Evolutionary conservation across 2,329 filamentous ascomycete genomes (phyloP), one percentile per base, ranked within the genome.

Genomic region (Lanzia echinophila): DNA sequence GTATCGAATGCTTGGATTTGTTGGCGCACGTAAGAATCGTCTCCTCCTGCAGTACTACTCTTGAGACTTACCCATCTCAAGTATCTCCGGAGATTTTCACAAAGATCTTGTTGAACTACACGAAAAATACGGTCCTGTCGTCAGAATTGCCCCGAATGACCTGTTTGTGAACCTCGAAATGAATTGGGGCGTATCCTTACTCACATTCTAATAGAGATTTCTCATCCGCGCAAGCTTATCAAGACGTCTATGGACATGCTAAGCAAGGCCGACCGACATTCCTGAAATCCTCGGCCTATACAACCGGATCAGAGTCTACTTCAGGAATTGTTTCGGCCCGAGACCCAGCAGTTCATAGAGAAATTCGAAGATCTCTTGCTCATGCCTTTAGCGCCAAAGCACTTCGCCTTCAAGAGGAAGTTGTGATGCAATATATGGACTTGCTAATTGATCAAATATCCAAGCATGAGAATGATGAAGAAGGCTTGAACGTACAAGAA

Each of bases 371-470:
- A 39, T 42, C 34, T 33, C 53, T 69, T 11, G 56, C 60, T 11
- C 53, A 65, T 45, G 67, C 63, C 19, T 69, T 70, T 46, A 67
- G 66, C n/a, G 58, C 56, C 3, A 63, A 60, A 38, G 62, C 67
- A 1, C 54, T 70, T 17, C 43, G 57, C n/a, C 64, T 69, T 50
- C 68, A 70, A 50, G 55, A 55, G n/a, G 61, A 65, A 7, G 52
- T 68, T 7, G 53, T 58, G 15, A 33, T 53, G n/a, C 34, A 51
- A 20, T 58, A 54, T 15, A 31, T 57, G 28, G 34, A 57, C 32
- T 39, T 56, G 24, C 31, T 54, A 2, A 48, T 54, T 41, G 38
- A 34, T 15, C 45, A 42, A 10, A 19, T 58, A 1, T 10, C 28
- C 36, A 10, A 34, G 34, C 22, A 28, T 22, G 39, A 41, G 7